These are phyloP conservation scores for Nidularia sp. DNA, from an alignment of 768 basidiomycete species.

Conservation along the genomic window DNA sequence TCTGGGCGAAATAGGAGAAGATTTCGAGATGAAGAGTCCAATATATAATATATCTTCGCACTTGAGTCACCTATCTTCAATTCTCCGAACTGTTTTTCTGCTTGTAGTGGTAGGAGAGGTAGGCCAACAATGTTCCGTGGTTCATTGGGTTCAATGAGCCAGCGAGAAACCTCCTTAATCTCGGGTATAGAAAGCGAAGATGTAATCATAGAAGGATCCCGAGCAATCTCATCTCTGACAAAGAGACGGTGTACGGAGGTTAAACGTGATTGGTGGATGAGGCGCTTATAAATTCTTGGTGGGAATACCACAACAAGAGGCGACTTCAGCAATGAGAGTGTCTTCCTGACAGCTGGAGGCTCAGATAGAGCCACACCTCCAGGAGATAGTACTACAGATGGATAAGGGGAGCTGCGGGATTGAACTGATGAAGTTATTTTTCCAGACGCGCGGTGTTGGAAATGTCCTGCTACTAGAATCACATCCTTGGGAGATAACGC, in stretches of 20 bases:
- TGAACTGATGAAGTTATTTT: too few relatives aligned
- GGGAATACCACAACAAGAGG: too few relatives aligned
- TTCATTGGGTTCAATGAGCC: too few relatives aligned
- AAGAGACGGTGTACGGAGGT: conserved; percentile 17
- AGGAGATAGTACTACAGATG: too few relatives aligned
- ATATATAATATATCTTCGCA: neutral
- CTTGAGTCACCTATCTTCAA: conserved; percentile 5
- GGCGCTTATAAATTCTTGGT: too few relatives aligned
- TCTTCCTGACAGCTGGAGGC: too few relatives aligned
- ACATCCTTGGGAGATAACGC: too few relatives aligned
- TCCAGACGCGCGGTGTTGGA: too few relatives aligned
- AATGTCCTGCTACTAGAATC: too few relatives aligned
- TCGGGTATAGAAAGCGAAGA: conserved; percentile 10
- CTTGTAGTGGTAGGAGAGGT: conserved; percentile 1
- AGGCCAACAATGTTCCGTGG: conserved; percentile 17
- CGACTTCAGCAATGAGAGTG: too few relatives aligned
- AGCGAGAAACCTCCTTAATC: conserved; percentile 12
- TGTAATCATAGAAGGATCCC: conserved; percentile 4
- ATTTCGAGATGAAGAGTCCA: neutral
- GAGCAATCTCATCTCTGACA: conserved; percentile 18
- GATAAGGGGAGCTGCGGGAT: too few relatives aligned
- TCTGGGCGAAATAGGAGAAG: neutral
- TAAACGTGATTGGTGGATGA: conserved; percentile 4
- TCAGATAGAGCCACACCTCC: too few relatives aligned
- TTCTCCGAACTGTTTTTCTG: conserved; percentile 19